phyloP scores from a whole-genome alignment of 495 filamentous ascomycete species.

The Alectoria sarmentosa region DNA sequence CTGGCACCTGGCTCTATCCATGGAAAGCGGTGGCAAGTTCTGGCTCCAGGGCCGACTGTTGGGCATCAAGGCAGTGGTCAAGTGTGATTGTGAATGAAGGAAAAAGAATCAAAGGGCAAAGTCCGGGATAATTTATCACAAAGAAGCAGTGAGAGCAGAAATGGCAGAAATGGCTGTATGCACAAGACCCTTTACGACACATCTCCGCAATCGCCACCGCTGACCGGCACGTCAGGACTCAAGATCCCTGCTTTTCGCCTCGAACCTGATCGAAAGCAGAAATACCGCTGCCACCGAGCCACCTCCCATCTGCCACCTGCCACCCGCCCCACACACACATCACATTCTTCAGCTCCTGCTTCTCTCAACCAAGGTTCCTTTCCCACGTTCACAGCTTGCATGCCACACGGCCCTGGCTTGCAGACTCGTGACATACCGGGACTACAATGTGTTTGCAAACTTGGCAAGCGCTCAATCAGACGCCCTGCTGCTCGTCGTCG shows the following conservation, averaged over 20 bases:
- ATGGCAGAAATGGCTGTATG: too few relatives aligned
- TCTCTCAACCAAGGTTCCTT: neutral
- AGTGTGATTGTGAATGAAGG: neutral
- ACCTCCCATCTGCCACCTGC: neutral
- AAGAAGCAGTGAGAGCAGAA: neutral
- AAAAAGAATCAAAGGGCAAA: neutral
- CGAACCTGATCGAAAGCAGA: slow-evolving; percentile 4
- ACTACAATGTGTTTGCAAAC: neutral
- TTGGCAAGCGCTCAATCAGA: slow-evolving; percentile 5
- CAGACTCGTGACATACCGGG: neutral
- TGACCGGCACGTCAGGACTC: neutral
- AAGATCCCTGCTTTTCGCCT: neutral
- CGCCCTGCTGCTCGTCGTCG: neutral
- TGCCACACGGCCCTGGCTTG: slow-evolving; percentile 6
- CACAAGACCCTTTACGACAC: neutral
- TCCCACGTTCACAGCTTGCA: slow-evolving; percentile 2
- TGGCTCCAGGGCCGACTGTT: neutral
- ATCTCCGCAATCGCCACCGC: neutral
- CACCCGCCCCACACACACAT: too few relatives aligned
- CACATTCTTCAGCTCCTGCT: neutral
- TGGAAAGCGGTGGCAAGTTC: too few relatives aligned
- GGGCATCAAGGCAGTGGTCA: slow-evolving; percentile 10
- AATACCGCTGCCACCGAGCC: too few relatives aligned
- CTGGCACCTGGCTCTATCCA: too few relatives aligned
- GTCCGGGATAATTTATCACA: neutral